Base-by-base conservation (phyloP, 768 basidiomycete genomes). In the Suillus lakei region DNA sequence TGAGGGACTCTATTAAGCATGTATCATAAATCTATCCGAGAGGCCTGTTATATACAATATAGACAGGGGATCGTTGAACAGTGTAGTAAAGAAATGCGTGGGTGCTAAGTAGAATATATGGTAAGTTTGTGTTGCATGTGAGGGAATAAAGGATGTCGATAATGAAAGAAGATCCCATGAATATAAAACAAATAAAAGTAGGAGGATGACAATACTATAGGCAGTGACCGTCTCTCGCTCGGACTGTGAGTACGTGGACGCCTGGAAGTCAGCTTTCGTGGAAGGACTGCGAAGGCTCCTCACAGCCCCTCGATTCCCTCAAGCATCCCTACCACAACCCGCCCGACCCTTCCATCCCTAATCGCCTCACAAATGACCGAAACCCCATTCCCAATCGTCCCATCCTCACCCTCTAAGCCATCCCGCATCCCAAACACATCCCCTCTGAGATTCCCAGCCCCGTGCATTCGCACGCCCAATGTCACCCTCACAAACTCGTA, bases 401-500 rank as follows among this genome's bases (percentile, higher is more conserved):
- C 54, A 46, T 2, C 71, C 67, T n/a, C 53, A 3, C 46, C 89
- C 59, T 89, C 88, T 13, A 87, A 83, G 13, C 87, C 89, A 34
- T 63, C 66, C 28, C 65, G 69, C 76, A 89, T 82, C 9, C 92
- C 91, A 61, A 85, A 84, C 67, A 79, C 84, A 68, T 87, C 90
- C 9, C 79, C 76, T 48, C 81, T 78, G 66, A 88, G 81, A 72
- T 95, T 95, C 69, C 92, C 91, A 9, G 83, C 80, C 18, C 93
- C 93, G 67, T 93, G 88, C 91, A 93, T 95, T 68, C 81, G 80
- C 66, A 95, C 86, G n/a, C 91, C 91, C 34, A 95, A 79, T 9
- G 82, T 84, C 26, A 85, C 65, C 39, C 94, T 83, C 6, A 96
- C 85, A 67, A 88, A 96, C 73, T 91, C 88, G 76, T 96, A 96